Conservation (phyloP, 345 rosid species). For the Theobroma cacao region DNA sequence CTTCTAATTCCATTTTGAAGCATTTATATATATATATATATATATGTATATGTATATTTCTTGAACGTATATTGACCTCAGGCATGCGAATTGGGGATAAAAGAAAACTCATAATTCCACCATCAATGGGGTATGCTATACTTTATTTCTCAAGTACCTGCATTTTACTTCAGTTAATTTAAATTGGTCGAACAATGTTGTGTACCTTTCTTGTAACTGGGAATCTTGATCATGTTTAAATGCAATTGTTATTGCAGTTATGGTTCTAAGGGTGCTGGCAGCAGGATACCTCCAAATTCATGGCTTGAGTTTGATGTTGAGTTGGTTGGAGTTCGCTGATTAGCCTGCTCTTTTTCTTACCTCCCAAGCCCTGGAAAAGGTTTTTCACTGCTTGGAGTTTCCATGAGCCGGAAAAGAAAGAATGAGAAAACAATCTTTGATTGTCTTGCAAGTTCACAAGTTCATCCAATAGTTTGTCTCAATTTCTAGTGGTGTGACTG, state of each 20-base stretch:
- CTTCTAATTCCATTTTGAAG: background rate
- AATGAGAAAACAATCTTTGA: background rate
- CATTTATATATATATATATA: background rate
- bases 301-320: slow-evolving; percentile 71
- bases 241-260: slow-evolving; percentile 36
- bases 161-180: background rate
- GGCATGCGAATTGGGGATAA: slow-evolving; percentile 80
- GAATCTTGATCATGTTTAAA: background rate
- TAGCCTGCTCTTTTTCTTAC: background rate
- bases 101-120: slow-evolving; percentile 69
- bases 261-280: slow-evolving; percentile 44
- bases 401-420: background rate
- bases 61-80: slow-evolving; percentile 17
- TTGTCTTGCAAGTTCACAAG: background rate
- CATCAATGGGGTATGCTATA: slow-evolving; percentile 54
- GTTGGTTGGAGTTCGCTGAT: slow-evolving; percentile 43
- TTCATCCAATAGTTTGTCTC: background rate
- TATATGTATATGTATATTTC: too few species aligned
- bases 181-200: background rate
- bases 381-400: background rate
- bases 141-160: background rate
- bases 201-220: background rate
- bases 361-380: background rate
- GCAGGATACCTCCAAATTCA: slow-evolving; percentile 50
- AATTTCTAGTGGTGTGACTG: background rate